phyloP scores from a whole-genome alignment of 1,139 yeast species.

The Pichia cactophila region DNA sequence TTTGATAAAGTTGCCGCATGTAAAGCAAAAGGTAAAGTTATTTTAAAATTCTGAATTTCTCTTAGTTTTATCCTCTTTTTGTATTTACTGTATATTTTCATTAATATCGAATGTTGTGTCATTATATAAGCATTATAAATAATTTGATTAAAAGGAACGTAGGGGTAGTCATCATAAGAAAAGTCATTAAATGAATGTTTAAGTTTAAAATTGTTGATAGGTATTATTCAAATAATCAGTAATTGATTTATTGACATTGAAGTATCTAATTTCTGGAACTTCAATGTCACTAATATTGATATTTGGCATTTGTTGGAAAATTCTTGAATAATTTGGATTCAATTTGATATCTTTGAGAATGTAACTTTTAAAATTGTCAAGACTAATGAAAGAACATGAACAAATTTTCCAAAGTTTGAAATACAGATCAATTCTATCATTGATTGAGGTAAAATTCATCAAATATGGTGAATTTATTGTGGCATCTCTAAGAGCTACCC shows the following conservation, averaged over 20 bases:
- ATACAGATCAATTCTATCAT: slow-evolving; percentile 47
- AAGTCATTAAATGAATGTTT: too few species aligned
- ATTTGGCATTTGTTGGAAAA: slow-evolving; percentile 31
- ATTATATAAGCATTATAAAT: background rate
- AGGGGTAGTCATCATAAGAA: too few species aligned
- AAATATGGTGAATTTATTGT: slow-evolving; percentile 45
- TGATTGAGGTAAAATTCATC: slow-evolving; percentile 21
- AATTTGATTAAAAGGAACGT: too few species aligned
- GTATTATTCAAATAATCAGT: slow-evolving; percentile 22
- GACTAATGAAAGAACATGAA: slow-evolving; percentile 39
- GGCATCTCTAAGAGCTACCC: slow-evolving; percentile 81
- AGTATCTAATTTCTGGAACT: slow-evolving; percentile 30
- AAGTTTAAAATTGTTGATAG: slow-evolving; percentile 4
- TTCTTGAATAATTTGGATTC: slow-evolving; percentile 33
- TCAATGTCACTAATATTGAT: slow-evolving; percentile 31
- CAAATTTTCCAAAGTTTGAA: slow-evolving; percentile 50
- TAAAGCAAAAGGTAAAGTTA: slow-evolving; percentile 56
- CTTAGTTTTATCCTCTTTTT: background rate
- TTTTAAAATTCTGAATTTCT: slow-evolving; percentile 20
- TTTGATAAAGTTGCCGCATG: slow-evolving; percentile 38
- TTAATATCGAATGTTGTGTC: background rate
- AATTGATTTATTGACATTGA: slow-evolving; percentile 23
- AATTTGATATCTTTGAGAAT: slow-evolving; percentile 35
- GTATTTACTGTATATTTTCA: too few species aligned
- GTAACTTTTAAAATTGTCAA: slow-evolving; percentile 35